Evolutionary conservation across 129 eudicot species (phyloP).

Genomic region (Tagetes patula): DNA sequence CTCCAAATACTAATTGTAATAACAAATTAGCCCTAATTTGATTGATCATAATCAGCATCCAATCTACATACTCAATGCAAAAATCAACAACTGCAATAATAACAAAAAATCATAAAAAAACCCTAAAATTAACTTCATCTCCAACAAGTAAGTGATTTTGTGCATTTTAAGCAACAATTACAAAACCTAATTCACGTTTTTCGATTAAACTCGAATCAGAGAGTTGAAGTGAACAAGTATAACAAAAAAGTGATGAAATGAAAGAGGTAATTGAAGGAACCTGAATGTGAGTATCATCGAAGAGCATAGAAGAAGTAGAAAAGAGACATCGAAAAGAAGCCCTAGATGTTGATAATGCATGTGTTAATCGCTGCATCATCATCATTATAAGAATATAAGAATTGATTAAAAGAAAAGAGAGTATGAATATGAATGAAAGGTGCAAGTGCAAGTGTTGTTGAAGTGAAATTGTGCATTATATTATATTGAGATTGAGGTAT

Average conservation of each 20-base stretch:
- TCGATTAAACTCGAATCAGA: too few species aligned
- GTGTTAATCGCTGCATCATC: conserved; percentile 48
- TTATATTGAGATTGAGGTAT: too few species aligned
- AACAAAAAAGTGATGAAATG: too few species aligned
- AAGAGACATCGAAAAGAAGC: conserved; percentile 27
- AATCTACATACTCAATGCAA: background rate
- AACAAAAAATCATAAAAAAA: background rate
- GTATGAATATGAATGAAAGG: background rate
- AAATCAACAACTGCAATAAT: background rate
- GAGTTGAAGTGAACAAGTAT: background rate
- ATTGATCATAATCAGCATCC: background rate
- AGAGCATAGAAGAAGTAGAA: conserved; percentile 63
- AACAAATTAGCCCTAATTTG: background rate
- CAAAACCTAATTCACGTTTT: background rate
- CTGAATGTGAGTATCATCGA: conserved; percentile 82
- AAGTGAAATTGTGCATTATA: too few species aligned
- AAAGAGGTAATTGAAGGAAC: conserved; percentile 21
- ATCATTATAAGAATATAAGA: conserved; percentile 9
- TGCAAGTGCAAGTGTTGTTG: too few species aligned
- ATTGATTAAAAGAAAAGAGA: background rate
- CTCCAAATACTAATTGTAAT: background rate
- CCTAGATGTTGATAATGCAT: conserved; percentile 29
- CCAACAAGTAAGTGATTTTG: background rate
- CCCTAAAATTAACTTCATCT: background rate
- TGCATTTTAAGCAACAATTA: background rate